Evolutionary conservation across 768 basidiomycete genomes (phyloP).

Genomic region (Pholiota conissans): DNA sequence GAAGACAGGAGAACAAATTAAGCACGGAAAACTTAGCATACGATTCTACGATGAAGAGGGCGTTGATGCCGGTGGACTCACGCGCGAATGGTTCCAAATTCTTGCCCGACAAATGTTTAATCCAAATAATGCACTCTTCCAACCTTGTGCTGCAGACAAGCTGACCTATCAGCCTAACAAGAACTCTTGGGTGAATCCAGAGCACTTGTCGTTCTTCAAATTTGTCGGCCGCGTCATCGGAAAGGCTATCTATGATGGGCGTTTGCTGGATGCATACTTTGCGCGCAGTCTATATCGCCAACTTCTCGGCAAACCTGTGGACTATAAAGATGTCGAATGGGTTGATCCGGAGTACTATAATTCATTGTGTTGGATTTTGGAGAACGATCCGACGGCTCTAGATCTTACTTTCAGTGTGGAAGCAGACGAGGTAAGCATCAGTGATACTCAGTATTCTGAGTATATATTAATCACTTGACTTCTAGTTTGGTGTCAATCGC

Average conservation of each 20-base stretch:
- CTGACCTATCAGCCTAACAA: slow-evolving; percentile 96
- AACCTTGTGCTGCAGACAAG: slow-evolving; percentile 94
- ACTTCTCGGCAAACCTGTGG: slow-evolving; percentile 89
- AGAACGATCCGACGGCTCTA: slow-evolving; percentile 86
- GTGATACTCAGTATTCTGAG: not conserved
- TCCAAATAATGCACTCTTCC: slow-evolving; percentile 97
- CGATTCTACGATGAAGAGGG: slow-evolving; percentile 98
- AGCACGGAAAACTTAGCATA: slow-evolving; percentile 94
- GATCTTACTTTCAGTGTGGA: slow-evolving; percentile 96
- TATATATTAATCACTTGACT: slow-evolving; percentile 11
- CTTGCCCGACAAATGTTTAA: slow-evolving; percentile 99
- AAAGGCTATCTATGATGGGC: slow-evolving; percentile 95
- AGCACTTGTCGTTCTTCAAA: slow-evolving; percentile 97
- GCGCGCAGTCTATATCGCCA: slow-evolving; percentile 96
- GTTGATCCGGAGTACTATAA: slow-evolving; percentile 99
- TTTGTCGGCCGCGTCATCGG: slow-evolving; percentile 98
- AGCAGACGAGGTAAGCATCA: slow-evolving; percentile 78
- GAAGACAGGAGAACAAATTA: slow-evolving; percentile 93
- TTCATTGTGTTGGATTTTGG: slow-evolving; percentile 95
- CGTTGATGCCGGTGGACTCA: slow-evolving; percentile 97
- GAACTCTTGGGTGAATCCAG: slow-evolving; percentile 91
- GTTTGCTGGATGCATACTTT: slow-evolving; percentile 97
- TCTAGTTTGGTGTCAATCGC: slow-evolving; percentile 87
- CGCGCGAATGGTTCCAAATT: slow-evolving; percentile 98
- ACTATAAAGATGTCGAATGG: slow-evolving; percentile 96